Evolutionary conservation across 169 alveolate genomes (phyloP).

Genomic region (Amoebophrya sp.): DNA sequence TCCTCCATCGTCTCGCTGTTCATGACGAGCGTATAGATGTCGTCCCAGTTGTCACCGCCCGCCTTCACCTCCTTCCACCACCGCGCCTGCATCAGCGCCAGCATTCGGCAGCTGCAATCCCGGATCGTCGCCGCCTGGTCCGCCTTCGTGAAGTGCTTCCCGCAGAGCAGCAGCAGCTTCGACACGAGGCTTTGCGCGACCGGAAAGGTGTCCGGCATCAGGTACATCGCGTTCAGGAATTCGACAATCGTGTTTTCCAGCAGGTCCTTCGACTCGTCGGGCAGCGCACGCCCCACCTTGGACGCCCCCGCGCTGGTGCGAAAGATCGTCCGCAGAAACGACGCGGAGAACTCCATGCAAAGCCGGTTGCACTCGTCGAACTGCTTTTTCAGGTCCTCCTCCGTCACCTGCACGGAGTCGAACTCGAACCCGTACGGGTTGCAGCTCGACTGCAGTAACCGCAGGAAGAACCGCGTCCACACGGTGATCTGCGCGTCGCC

Average conservation of each 20-base stretch:
- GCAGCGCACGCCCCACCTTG: neutral
- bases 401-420: too few relatives aligned
- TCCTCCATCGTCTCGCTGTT: neutral
- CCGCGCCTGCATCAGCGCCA: neutral
- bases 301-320: neutral
- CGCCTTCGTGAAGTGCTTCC: neutral
- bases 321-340: neutral
- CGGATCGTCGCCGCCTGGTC: neutral
- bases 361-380: neutral
- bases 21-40: neutral
- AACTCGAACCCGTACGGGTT: neutral
- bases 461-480: neutral
- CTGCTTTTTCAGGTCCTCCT: too few relatives aligned
- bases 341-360: neutral
- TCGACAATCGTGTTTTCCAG: neutral
- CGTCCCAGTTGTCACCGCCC: neutral
- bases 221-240: neutral
- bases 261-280: neutral
- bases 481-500: neutral
- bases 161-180: neutral
- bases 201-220: neutral
- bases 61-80: neutral
- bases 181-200: neutral
- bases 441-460: neutral
- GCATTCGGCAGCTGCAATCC: neutral